Base-by-base conservation (phyloP, 257 asterid species). In the Solanum acaule region DNA sequence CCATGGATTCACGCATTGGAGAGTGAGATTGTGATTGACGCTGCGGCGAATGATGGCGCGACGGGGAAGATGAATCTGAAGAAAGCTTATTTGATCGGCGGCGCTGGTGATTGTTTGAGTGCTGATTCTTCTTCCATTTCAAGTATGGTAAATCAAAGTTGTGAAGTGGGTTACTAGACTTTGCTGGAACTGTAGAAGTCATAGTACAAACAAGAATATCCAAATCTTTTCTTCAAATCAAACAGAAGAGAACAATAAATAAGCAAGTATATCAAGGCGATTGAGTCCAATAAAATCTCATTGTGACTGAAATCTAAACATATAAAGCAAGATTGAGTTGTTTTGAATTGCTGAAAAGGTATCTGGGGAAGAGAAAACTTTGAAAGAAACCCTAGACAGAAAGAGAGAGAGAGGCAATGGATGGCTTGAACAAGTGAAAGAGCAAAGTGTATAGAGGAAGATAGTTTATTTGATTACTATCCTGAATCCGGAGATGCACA, bases 91-190 rank as follows among this genome's bases (percentile, higher is more conserved):
- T 72, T 82, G 94, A 90, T 84, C 95, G 94, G 89, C 95, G 93
- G 88, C 95, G 95, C 63, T 90, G 92, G 78, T 85, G 89, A 22
- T 90, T 91, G 79, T 88, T 90, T n/a, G 91, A 34, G 23, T 83
- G 78, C 37, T 78, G 89, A 87, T 92, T 93, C 94, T 93, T 94
- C 86, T 91, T 95, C 98, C 98, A 95, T 72, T 91, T 91, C 87
- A 95, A 91, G 86, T 91, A 94, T 78, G 95, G 93, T 59, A 94
- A 93, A 37, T 91, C 90, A 72, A 95, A 94, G 89, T 93, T 93
- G 90, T 93, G 96, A 31, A 94, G 94, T 90, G 95, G 93, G 91
- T 92, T 96, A 81, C 52, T 65, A 71, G 98, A 93, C 90, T 95
- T 95, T 20, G 94, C 94, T 68, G 98, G 96, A 25, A 85, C 94